Percentiles rank a stretch among this genome's conserved stretches.
These are phyloP conservation scores for Retiboletus flavoniger DNA, from an alignment of 1,284 basidiomycete species.

Conservation along the genomic window DNA sequence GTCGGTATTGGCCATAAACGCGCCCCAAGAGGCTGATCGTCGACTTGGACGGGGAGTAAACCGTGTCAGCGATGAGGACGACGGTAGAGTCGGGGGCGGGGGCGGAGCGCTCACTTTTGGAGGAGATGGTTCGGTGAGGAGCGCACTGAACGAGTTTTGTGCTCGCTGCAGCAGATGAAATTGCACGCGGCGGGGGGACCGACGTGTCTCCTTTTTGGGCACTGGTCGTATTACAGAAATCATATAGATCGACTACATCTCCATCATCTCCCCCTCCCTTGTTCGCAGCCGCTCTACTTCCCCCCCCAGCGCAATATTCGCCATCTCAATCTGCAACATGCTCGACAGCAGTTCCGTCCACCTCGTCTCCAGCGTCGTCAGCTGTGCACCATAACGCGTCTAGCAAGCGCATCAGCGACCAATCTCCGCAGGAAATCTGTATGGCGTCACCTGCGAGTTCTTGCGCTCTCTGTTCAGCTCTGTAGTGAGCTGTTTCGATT, in stretches of 20 bases:
- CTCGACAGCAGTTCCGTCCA: conserved; percentile 90
- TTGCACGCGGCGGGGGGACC: conserved; percentile 13
- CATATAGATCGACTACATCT: conserved; percentile 30
- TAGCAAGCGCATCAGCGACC: conserved; percentile 32
- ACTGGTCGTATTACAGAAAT: background rate
- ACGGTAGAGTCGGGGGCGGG: background rate
- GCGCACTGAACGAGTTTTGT: conserved; percentile 10
- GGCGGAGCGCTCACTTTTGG: conserved; percentile 10
- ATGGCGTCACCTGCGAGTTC: conserved; percentile 66
- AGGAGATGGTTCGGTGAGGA: background rate
- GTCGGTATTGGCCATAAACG: conserved; percentile 74
- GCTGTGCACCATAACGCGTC: conserved; percentile 73
- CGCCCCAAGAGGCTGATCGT: conserved; percentile 59
- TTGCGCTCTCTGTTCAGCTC: conserved; percentile 86
- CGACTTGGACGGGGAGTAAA: conserved; percentile 11
- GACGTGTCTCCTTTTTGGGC: conserved; percentile 28
- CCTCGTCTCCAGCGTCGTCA: conserved; percentile 76
- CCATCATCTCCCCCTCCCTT: conserved; percentile 58
- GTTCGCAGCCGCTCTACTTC: conserved; percentile 63
- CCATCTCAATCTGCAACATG: conserved; percentile 88
- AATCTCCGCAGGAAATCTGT: background rate
- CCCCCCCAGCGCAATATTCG: conserved; percentile 79
- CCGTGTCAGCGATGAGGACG: background rate
- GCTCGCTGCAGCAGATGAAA: conserved; percentile 17
- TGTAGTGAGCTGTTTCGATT: conserved; percentile 70